Conservation (phyloP, 345 rosid genomes). For the Brassica cretica region DNA sequence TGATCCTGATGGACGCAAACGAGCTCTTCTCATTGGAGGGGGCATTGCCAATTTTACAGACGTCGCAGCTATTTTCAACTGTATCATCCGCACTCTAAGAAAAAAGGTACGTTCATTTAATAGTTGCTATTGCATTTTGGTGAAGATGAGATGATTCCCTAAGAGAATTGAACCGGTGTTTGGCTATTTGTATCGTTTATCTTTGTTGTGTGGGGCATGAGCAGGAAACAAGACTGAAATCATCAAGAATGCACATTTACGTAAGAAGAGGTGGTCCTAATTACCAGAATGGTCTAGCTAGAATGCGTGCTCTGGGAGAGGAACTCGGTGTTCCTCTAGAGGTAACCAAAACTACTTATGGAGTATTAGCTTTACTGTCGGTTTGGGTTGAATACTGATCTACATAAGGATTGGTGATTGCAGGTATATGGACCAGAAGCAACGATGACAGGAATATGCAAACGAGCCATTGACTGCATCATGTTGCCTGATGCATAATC, state of each 20-base stretch:
- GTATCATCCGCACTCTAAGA: constrained; percentile 82
- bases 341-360: constrained; percentile 47
- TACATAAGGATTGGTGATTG: constrained; percentile 13
- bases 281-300: constrained; percentile 84
- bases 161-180: neutral
- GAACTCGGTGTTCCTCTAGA: constrained; percentile 84
- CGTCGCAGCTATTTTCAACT: constrained; percentile 92
- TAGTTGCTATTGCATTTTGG: neutral
- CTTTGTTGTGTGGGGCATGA: neutral
- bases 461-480: constrained; percentile 86
- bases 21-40: constrained; percentile 95
- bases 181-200: neutral
- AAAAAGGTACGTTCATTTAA: constrained; percentile 61
- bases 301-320: constrained; percentile 81
- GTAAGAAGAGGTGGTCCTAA: constrained; percentile 97
- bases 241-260: constrained; percentile 86
- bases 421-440: constrained; percentile 41
- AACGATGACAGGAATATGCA: constrained; percentile 97
- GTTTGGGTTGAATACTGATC: constrained; percentile 1
- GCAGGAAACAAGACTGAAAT: constrained; percentile 84
- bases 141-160: constrained; percentile 6
- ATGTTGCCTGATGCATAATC: constrained; percentile 54
- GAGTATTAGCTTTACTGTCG: neutral
- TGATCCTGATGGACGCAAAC: constrained; percentile 85
- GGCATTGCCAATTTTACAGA: constrained; percentile 98